Evolutionary conservation across 2,329 filamentous ascomycete genomes (phyloP).

Genomic region (Fusarium humuli): DNA sequence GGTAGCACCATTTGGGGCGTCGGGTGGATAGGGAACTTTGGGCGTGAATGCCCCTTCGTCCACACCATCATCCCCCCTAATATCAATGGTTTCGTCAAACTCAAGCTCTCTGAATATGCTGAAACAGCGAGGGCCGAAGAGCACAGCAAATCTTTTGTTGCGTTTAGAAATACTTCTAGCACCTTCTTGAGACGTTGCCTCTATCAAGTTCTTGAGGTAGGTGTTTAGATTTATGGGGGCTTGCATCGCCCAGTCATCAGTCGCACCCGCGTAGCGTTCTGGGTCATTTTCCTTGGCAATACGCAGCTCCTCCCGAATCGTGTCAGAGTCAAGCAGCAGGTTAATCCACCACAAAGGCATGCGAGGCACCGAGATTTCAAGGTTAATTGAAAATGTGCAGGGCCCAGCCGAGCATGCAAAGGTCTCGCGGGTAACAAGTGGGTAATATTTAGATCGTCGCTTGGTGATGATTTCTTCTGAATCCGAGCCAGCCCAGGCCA

Average conservation of each 20-base stretch:
- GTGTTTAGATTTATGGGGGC: constrained; percentile 60
- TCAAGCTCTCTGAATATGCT: constrained; percentile 62
- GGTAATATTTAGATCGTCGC: constrained; percentile 54
- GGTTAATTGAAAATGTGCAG: constrained; percentile 57
- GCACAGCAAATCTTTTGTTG: constrained; percentile 67
- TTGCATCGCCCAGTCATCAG: constrained; percentile 55
- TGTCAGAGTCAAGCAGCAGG: constrained; percentile 58
- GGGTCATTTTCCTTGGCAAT: constrained; percentile 59
- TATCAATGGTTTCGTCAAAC: constrained; percentile 57
- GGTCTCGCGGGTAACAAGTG: constrained; percentile 51
- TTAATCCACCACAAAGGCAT: constrained; percentile 57
- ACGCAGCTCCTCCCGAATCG: constrained; percentile 56
- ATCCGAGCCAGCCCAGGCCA: constrained; percentile 52
- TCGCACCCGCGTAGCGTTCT: constrained; percentile 59
- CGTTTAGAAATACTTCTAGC: constrained; percentile 63
- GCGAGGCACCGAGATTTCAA: constrained; percentile 64
- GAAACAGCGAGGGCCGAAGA: constrained; percentile 64
- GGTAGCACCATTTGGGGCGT: constrained; percentile 51
- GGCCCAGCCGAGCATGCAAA: constrained; percentile 58
- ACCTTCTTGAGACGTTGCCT: constrained; percentile 51
- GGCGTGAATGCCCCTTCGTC: constrained; percentile 55
- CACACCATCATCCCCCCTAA: constrained; percentile 54
- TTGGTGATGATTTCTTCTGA: constrained; percentile 40
- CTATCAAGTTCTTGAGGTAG: constrained; percentile 64
- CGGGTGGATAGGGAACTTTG: constrained; percentile 49